Evolutionary conservation across 371 early-diverging fungal species (phyloP).

Genomic region (Capillidium heterosporum): DNA sequence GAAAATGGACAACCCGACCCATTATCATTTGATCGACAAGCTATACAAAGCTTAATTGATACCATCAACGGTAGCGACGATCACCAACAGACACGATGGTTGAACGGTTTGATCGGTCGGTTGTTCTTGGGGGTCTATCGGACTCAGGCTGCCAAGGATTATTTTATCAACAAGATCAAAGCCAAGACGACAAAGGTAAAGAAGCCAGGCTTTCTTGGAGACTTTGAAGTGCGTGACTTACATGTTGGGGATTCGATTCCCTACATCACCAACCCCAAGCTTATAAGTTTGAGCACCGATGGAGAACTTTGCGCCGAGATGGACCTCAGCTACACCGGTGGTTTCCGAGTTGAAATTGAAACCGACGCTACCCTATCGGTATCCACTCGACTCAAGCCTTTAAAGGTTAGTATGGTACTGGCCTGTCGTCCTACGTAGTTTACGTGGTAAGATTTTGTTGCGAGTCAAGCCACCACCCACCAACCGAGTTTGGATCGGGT

Average conservation of each 20-base stretch:
- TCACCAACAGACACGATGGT: conserved; percentile 58
- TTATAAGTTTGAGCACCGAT: conserved; percentile 37
- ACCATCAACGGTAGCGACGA: conserved; percentile 38
- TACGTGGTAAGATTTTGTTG: conserved; percentile 54
- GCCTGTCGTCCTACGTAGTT: conserved; percentile 43
- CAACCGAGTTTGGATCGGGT: conserved; percentile 79
- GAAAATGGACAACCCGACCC: conserved; percentile 13
- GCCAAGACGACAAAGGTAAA: conserved; percentile 43
- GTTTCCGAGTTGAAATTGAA: conserved; percentile 47
- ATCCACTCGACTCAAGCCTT: conserved; percentile 29
- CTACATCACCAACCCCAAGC: conserved; percentile 50
- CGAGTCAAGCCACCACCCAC: conserved; percentile 70
- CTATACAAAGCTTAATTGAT: conserved; percentile 29
- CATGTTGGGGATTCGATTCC: conserved; percentile 64
- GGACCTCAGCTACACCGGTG: conserved; percentile 60
- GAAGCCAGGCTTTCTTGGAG: conserved; percentile 57
- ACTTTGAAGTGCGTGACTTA: conserved; percentile 60
- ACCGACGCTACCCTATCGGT: conserved; percentile 34
- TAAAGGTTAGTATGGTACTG: conserved; percentile 60
- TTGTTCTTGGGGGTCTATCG: conserved; percentile 48
- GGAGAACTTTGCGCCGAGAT: conserved; percentile 61
- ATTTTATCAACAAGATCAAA: conserved; percentile 41
- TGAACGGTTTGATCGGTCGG: conserved; percentile 76
- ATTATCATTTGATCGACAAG: conserved; percentile 27
- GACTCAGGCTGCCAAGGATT: conserved; percentile 33